These are phyloP conservation scores for Vaccinium corymbosum DNA, from an alignment of 148 eudicot genomes.

Conservation along the genomic window DNA sequence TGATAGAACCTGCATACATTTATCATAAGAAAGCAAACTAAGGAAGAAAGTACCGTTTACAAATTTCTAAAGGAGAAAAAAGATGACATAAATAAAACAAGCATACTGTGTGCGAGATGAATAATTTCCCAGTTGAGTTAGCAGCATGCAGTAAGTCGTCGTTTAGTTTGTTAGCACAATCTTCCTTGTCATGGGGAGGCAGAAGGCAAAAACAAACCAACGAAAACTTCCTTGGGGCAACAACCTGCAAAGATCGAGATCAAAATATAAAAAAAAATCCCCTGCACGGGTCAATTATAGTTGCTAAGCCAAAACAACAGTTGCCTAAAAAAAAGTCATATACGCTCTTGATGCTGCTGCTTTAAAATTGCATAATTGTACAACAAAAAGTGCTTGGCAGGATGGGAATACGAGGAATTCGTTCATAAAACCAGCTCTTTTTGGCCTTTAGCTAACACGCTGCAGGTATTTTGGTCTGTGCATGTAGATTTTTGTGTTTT, in stretches of 20 bases:
- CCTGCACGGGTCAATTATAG: conserved; percentile 37
- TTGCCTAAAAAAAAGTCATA: not conserved
- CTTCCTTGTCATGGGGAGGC: conserved; percentile 38
- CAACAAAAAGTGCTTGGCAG: not conserved
- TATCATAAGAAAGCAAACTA: not conserved
- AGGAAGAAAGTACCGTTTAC: not conserved
- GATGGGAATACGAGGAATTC: not conserved
- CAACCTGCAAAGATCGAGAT: conserved; percentile 44
- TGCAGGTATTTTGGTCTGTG: not conserved
- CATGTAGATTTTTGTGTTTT: not conserved
- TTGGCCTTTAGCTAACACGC: not conserved
- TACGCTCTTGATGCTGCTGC: not conserved
- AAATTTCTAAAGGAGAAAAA: conserved; percentile 1
- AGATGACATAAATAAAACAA: not conserved
- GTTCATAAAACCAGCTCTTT: not conserved
- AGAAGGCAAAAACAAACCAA: conserved; percentile 82
- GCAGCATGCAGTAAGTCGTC: conserved; percentile 68
- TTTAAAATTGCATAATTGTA: not conserved
- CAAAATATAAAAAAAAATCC: too few species aligned
- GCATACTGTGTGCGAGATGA: conserved; percentile 82
- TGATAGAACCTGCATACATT: conserved; percentile 58
- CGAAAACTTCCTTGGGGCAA: conserved; percentile 68
- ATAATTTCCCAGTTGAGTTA: conserved; percentile 74
- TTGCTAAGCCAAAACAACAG: conserved; percentile 12
- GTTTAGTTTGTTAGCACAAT: conserved; percentile 55